Evolutionary conservation across 257 asterid genomes (phyloP).

Genomic region (Penstemon eatonii): DNA sequence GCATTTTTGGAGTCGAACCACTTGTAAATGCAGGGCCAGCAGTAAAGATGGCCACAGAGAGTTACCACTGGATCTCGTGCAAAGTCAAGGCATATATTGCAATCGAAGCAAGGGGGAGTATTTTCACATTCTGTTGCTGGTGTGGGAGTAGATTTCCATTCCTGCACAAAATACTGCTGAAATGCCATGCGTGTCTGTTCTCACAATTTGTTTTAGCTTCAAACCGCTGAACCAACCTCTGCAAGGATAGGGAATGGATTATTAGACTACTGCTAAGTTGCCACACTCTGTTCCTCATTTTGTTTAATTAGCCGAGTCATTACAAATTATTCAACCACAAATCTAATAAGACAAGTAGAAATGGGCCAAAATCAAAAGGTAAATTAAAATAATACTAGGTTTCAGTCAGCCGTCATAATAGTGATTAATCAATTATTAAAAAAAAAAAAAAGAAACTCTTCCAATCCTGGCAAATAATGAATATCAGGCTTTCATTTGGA

Average conservation of each 20-base stretch:
- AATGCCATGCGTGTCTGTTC: slow-evolving; percentile 45
- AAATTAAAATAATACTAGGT: neutral
- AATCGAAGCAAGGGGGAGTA: slow-evolving; percentile 62
- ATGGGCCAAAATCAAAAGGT: neutral
- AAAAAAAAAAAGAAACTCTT: neutral
- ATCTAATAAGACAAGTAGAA: neutral
- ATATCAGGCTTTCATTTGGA: neutral
- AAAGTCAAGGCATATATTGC: slow-evolving; percentile 78
- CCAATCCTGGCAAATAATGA: neutral
- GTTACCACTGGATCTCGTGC: slow-evolving; percentile 83
- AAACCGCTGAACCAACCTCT: slow-evolving; percentile 21
- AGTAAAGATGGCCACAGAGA: slow-evolving; percentile 84
- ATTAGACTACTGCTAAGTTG: neutral
- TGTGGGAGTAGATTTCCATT: slow-evolving; percentile 52
- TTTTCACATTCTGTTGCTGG: slow-evolving; percentile 43
- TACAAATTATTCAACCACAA: neutral
- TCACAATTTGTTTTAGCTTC: neutral
- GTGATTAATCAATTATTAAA: neutral
- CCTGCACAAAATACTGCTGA: slow-evolving; percentile 51
- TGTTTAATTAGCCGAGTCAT: no score
- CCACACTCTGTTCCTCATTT: no score
- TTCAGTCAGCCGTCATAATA: slow-evolving; percentile 3
- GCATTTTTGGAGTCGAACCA: slow-evolving; percentile 57
- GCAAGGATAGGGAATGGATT: slow-evolving; percentile 4
- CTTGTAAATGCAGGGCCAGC: slow-evolving; percentile 93